Percentiles rank a stretch among this genome's conserved stretches.
Evolutionary conservation across 2,329 filamentous ascomycete genomes (phyloP).

Genomic region (Diaporthe sp.): DNA sequence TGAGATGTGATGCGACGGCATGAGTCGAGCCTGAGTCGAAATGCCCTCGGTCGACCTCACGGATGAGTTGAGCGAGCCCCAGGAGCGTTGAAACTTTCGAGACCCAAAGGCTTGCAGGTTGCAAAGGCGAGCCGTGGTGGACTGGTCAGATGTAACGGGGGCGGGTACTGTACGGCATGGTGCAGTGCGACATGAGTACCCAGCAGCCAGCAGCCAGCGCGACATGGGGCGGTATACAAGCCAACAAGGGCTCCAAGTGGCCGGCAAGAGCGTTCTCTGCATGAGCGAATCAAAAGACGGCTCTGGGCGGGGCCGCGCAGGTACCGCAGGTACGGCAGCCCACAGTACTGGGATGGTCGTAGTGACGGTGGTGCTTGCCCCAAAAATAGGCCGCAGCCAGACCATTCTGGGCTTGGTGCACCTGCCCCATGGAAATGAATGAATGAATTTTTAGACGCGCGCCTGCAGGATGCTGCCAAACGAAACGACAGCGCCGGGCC

Average conservation of each 20-base stretch:
- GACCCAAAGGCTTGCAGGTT: not conserved
- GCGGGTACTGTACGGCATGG: not conserved
- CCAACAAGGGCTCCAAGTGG: too few species aligned
- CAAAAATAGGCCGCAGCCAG: conserved; percentile 31
- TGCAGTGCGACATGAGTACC: not conserved
- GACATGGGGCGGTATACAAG: too few species aligned
- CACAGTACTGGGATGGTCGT: not conserved
- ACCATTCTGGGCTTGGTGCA: conserved; percentile 2
- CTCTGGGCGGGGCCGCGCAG: not conserved
- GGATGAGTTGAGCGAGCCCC: not conserved
- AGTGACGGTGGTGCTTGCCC: not conserved
- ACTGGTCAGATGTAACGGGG: not conserved
- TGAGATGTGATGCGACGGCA: not conserved
- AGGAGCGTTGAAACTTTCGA: not conserved
- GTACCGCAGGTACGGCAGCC: not conserved
- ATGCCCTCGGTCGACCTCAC: not conserved
- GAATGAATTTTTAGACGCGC: conserved; percentile 40
- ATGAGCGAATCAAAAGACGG: conserved; percentile 12
- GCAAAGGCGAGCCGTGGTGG: not conserved
- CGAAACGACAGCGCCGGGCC: conserved; percentile 14
- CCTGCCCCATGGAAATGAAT: not conserved
- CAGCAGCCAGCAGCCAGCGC: too few species aligned
- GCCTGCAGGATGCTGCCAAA: conserved; percentile 35
- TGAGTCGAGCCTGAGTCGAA: not conserved
- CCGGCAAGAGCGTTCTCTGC: not conserved